Percentiles rank a stretch among this genome's conserved stretches.
Conservation (phyloP, 2,329 filamentous ascomycete species). For the Dactylellina sp. region DNA sequence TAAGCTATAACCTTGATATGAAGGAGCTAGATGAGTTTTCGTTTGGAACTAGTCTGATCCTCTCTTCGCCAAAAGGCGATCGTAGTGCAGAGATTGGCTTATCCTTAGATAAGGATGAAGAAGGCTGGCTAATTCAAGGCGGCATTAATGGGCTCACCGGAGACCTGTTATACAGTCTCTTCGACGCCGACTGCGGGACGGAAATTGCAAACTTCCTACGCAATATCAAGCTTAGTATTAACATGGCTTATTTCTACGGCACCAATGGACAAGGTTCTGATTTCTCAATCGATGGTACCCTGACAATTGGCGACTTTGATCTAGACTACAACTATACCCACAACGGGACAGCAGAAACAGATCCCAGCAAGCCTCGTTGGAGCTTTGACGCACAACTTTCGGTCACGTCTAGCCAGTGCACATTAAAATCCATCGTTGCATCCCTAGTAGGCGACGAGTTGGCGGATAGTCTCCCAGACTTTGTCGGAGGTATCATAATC, state of each 20-base stretch:
- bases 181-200: conserved; percentile 15
- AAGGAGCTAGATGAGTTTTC: not conserved
- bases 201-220: conserved; percentile 28
- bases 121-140: conserved; percentile 4
- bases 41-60: conserved; percentile 1
- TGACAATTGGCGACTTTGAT: conserved; percentile 56
- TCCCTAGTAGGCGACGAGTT: conserved; percentile 22
- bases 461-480: conserved; percentile 27
- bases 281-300: conserved; percentile 59
- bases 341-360: conserved; percentile 1
- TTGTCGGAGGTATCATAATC: conserved; percentile 52
- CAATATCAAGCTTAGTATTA: conserved; percentile 26
- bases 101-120: not conserved
- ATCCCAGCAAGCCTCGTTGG: conserved; percentile 30
- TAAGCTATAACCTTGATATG: conserved; percentile 3
- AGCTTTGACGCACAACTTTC: conserved; percentile 41
- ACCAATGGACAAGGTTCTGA: conserved; percentile 17
- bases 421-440: conserved; percentile 30
- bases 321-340: conserved; percentile 57
- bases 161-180: conserved; percentile 21
- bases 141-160: conserved; percentile 11
- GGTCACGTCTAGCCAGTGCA: conserved; percentile 15
- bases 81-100: conserved; percentile 5
- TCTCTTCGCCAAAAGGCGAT: conserved; percentile 17
- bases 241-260: conserved; percentile 16